Evolutionary conservation across 768 basidiomycete species (phyloP).

Genomic region (Rhizopogon rudus): DNA sequence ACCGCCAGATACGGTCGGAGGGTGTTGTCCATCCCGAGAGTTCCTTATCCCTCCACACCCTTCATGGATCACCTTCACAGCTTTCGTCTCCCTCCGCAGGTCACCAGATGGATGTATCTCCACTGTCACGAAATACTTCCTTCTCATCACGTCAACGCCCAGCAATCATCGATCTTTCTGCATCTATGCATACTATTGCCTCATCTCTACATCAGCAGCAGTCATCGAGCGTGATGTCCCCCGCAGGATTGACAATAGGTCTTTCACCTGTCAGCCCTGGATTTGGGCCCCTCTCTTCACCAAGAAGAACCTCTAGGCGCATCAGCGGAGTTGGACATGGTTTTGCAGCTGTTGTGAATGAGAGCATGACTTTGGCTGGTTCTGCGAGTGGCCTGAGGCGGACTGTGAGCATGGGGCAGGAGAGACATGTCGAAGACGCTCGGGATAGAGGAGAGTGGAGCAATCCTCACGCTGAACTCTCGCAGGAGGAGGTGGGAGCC

Average conservation of each 20-base stretch:
- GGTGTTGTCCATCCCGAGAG: neutral
- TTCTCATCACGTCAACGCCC: constrained; percentile 1
- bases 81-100: neutral
- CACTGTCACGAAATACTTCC: neutral
- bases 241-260: constrained; percentile 65
- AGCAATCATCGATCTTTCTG: neutral
- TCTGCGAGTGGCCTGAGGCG: constrained; percentile 29
- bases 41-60: constrained; percentile 5
- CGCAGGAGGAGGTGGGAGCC: constrained; percentile 5
- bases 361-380: constrained; percentile 8
- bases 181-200: neutral
- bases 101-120: neutral
- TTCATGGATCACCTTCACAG: neutral
- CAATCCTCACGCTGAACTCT: neutral
- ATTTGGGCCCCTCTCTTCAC: constrained; percentile 60
- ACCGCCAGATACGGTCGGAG: constrained; percentile 8
- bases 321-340: constrained; percentile 27
- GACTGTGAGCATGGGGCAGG: constrained; percentile 46
- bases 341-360: constrained; percentile 28
- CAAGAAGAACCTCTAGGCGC: constrained; percentile 37
- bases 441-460: constrained; percentile 6
- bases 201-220: constrained; percentile 5
- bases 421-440: constrained; percentile 8
- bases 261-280: constrained; percentile 73
- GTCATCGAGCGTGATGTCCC: constrained; percentile 2